These are phyloP conservation scores for Hydrangea macrophylla DNA, from an alignment of 148 eudicot genomes.

Conservation along the genomic window DNA sequence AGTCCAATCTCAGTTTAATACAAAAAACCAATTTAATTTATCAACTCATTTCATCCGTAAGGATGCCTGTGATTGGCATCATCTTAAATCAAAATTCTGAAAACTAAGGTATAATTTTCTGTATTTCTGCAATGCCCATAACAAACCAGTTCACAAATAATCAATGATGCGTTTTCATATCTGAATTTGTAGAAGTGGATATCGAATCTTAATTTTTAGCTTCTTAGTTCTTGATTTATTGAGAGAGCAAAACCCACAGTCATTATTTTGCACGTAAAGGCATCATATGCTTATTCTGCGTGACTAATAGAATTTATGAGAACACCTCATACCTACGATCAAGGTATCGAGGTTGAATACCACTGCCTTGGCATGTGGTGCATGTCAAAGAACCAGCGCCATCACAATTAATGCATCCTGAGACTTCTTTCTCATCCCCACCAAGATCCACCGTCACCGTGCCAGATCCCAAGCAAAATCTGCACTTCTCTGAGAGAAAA, in stretches of 20 bases:
- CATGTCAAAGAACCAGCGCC: constrained; percentile 90
- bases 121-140: not conserved
- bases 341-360: constrained; percentile 96
- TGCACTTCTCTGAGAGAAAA: constrained; percentile 56
- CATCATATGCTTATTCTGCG: not conserved
- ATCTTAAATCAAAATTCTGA: not conserved
- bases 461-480: constrained; percentile 89
- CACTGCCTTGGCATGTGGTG: constrained; percentile 95
- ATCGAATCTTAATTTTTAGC: not conserved
- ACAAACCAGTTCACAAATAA: not conserved
- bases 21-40: not conserved
- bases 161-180: not conserved
- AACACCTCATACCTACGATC: constrained; percentile 70
- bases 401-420: constrained; percentile 85
- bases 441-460: constrained; percentile 78
- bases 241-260: constrained; percentile 1
- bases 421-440: constrained; percentile 82
- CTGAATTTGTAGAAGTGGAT: not conserved
- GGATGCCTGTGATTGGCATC: not conserved
- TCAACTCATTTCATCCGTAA: not conserved
- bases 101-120: not conserved
- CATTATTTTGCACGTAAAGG: not conserved
- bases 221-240: not conserved
- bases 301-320: not conserved
- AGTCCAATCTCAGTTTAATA: not conserved